Percentiles rank a stretch among this genome's conserved stretches.
phyloP scores from a whole-genome alignment of 805 yeast species.

The Yarrowia yakushimensis region DNA sequence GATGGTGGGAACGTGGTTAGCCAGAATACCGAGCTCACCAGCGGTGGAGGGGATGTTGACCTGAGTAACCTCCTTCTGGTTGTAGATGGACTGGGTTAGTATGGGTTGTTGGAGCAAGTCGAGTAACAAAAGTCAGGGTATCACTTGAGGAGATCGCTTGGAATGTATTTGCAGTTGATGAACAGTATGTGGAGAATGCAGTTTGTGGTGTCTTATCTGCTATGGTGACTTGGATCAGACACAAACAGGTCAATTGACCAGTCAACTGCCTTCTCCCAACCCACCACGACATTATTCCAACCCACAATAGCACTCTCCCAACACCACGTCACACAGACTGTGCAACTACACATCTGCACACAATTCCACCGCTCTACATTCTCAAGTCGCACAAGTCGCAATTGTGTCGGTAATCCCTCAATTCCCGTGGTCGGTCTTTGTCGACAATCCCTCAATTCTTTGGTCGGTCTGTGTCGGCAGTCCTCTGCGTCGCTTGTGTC shows the following conservation, averaged over 20 bases:
- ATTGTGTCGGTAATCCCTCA: neutral
- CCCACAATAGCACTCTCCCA: neutral
- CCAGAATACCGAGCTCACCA: conserved; percentile 95
- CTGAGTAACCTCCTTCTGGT: conserved; percentile 48
- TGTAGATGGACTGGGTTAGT: conserved; percentile 35
- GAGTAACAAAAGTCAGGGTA: too few relatives aligned
- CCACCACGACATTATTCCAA: neutral
- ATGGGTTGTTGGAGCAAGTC: too few relatives aligned
- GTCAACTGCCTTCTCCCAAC: neutral
- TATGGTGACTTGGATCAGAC: neutral
- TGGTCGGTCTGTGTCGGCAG: conserved; percentile 6
- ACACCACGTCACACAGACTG: neutral
- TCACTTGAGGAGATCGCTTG: too few relatives aligned
- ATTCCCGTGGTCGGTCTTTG: neutral
- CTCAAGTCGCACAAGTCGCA: neutral
- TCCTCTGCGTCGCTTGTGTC: neutral
- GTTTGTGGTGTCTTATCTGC: neutral
- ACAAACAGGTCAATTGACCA: neutral
- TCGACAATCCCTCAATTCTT: conserved; percentile 32
- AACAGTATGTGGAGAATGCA: too few relatives aligned
- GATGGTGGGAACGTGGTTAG: conserved; percentile 95
- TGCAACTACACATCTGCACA: too few relatives aligned
- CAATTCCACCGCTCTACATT: too few relatives aligned
- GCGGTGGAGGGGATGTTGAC: conserved; percentile 94
- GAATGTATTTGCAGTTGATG: too few relatives aligned